Conservation (phyloP, 176 grass and related monocot genomes). For the Juncus inflexus region DNA sequence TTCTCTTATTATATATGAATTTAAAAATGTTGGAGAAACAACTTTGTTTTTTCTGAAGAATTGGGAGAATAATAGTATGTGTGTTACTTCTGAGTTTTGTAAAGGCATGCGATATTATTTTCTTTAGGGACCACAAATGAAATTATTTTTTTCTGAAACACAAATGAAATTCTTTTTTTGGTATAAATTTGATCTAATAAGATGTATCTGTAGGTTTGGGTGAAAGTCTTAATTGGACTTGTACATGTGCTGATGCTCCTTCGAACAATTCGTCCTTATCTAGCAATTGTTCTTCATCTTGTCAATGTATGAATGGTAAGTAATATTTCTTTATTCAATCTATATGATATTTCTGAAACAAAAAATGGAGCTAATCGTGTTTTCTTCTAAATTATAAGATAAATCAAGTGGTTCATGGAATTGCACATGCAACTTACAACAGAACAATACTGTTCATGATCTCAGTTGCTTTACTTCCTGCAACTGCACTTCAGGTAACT, state of each 20-base stretch:
- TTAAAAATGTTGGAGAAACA: not conserved
- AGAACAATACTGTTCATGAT: constrained; percentile 12
- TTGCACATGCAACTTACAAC: constrained; percentile 55
- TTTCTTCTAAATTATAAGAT: constrained; percentile 13
- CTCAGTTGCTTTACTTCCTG: constrained; percentile 70
- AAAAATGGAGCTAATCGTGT: constrained; percentile 3
- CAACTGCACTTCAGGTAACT: constrained; percentile 82
- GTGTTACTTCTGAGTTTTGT: not conserved
- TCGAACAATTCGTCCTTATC: constrained; percentile 32
- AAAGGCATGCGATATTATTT: no score
- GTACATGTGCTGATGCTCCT: constrained; percentile 54
- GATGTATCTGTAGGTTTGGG: not conserved
- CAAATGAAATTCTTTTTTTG: constrained; percentile 18
- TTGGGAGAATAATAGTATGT: not conserved
- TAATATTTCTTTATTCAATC: not conserved
- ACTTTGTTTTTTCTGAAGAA: not conserved
- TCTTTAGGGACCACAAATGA: no score
- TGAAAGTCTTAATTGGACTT: constrained; percentile 51
- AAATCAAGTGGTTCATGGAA: constrained; percentile 49
- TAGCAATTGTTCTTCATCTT: constrained; percentile 58
- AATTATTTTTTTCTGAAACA: constrained; percentile 1
- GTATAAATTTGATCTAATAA: constrained; percentile 14
- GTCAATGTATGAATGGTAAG: constrained; percentile 64
- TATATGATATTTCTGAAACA: not conserved
- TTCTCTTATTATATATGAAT: no score